Conservation (phyloP, 2,329 filamentous ascomycete genomes). For the Podosphaera xanthii region DNA sequence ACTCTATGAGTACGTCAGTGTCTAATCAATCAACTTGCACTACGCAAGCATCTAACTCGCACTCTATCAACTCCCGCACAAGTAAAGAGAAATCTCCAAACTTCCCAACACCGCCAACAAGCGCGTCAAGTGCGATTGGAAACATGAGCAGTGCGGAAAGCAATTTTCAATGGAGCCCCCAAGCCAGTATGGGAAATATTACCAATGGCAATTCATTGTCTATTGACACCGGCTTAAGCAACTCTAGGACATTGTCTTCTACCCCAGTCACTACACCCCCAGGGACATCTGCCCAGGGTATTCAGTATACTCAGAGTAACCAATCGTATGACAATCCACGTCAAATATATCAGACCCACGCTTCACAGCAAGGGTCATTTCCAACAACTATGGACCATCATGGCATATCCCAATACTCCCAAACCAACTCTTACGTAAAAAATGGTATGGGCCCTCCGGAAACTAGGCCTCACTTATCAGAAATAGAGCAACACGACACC, state of each 20-base stretch:
- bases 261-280: slow-evolving; percentile 85
- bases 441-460: slow-evolving; percentile 74
- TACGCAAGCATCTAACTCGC: slow-evolving; percentile 34
- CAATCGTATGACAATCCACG: slow-evolving; percentile 57
- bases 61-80: slow-evolving; percentile 46
- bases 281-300: slow-evolving; percentile 49
- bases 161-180: slow-evolving; percentile 57
- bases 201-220: slow-evolving; percentile 49
- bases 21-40: slow-evolving; percentile 21
- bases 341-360: slow-evolving; percentile 52
- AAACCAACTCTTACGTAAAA: slow-evolving; percentile 45
- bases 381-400: slow-evolving; percentile 37
- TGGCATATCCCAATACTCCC: slow-evolving; percentile 45
- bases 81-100: slow-evolving; percentile 68
- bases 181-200: slow-evolving; percentile 33
- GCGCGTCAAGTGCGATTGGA: slow-evolving; percentile 63
- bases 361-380: slow-evolving; percentile 46
- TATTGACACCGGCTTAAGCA: slow-evolving; percentile 59
- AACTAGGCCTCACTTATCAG: slow-evolving; percentile 31
- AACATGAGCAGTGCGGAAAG: slow-evolving; percentile 49
- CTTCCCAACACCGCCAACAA: slow-evolving; percentile 83
- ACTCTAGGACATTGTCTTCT: slow-evolving; percentile 64
- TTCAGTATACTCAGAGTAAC: slow-evolving; percentile 38
- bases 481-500: slow-evolving; percentile 35
- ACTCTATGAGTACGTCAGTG: slow-evolving; percentile 35